Base-by-base conservation (phyloP, 345 rosid genomes). In the Corymbia maculata region DNA sequence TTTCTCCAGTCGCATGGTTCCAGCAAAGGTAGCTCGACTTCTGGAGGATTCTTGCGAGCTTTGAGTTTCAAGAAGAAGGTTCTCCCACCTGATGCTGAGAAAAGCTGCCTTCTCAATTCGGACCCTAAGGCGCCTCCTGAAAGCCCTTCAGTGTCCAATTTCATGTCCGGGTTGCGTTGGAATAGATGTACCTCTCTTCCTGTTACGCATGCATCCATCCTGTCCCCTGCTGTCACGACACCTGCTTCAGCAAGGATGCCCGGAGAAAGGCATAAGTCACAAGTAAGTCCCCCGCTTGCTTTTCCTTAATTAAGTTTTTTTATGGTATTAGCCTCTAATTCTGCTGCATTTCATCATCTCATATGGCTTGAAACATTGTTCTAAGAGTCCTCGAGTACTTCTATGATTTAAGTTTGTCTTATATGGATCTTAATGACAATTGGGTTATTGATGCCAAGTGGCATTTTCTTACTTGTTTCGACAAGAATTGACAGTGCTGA, bases 141-240 rank as follows among this genome's bases (percentile, higher is more conserved):
- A 87, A 95, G 94, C 89, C 90, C 96, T 87, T 91, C 61, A 59
- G 44, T 91, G 52, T 85, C 94, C 82, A 59, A 85, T 89, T 87
- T 94, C 36, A 87, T 91, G 87, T 86, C 94, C 17, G 89, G 95
- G 6, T 92, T 93, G 86, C 89, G 91, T 89, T 93, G 98, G 98
- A 88, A 94, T 89, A 94, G 93, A 92, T 94, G 98, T 87, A 85
- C 94, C 50, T 97, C 99, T 36, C 98, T 96, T 90, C 99, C 98
- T 7, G 95, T 92, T 87, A 93, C 93, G 17, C 98, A 91, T 88
- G 94, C 94, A 64, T 89, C 96, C 36, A 92, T 93, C 59, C 88
- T 96, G 90, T 96, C 98, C 84, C 99, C 98, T 14, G 90, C 94
- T 6, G 91, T 94, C 87, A 42, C 93, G 28, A 86, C 91, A 26